phyloP scores from a whole-genome alignment of 768 basidiomycete genomes.

The Coprinopsis cinerea region DNA sequence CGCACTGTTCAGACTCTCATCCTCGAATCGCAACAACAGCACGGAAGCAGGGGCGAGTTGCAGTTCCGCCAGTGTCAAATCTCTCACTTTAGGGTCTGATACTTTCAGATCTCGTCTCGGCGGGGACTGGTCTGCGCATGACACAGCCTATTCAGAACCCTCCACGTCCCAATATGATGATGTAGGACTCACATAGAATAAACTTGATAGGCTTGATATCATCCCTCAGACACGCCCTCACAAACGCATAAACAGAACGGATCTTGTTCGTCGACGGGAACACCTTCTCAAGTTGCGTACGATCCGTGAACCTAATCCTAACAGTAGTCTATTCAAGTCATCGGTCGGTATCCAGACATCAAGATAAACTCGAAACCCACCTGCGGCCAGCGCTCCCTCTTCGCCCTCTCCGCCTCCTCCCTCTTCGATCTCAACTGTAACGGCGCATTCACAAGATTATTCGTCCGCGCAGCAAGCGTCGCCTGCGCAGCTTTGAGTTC shows the following conservation, averaged over 20 bases:
- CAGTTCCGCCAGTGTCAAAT: constrained; percentile 61
- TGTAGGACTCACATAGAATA: constrained; percentile 60
- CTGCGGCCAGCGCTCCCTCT: constrained; percentile 65
- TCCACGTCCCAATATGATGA: background rate
- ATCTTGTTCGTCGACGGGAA: constrained; percentile 82
- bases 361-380: constrained; percentile 33
- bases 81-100: constrained; percentile 67
- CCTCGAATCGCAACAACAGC: constrained; percentile 69
- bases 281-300: constrained; percentile 70
- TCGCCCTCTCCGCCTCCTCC: constrained; percentile 56
- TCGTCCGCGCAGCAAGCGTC: constrained; percentile 53
- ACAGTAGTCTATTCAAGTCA: constrained; percentile 63
- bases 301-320: constrained; percentile 75
- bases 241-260: constrained; percentile 78
- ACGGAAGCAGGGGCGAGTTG: constrained; percentile 77
- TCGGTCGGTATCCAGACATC: constrained; percentile 1
- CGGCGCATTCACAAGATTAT: constrained; percentile 63
- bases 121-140: constrained; percentile 61
- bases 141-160: background rate
- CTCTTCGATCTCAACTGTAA: constrained; percentile 58
- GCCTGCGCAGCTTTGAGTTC: constrained; percentile 69
- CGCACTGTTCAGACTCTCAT: constrained; percentile 65
- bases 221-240: constrained; percentile 61
- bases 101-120: constrained; percentile 81
- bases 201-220: constrained; percentile 79